These are phyloP conservation scores for Boletus pseudo-olivaceus DNA, from an alignment of 768 basidiomycete genomes.

Conservation along the genomic window DNA sequence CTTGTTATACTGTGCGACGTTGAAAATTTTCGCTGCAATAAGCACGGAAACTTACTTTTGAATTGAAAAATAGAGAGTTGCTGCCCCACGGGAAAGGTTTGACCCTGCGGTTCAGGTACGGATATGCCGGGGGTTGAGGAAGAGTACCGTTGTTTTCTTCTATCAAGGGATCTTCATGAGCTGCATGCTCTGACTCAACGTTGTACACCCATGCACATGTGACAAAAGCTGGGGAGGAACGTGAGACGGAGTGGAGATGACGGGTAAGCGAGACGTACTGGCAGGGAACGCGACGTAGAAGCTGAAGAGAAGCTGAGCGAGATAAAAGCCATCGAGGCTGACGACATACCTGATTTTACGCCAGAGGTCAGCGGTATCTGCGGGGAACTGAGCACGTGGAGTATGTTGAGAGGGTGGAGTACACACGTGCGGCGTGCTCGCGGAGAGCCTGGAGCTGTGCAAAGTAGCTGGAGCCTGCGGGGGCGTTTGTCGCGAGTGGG, in stretches of 20 bases:
- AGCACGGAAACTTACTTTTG: slow-evolving; percentile 46
- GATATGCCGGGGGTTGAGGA: slow-evolving; percentile 67
- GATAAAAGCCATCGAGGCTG: neutral
- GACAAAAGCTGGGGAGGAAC: slow-evolving; percentile 16
- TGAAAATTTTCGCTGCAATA: neutral
- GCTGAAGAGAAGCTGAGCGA: slow-evolving; percentile 36
- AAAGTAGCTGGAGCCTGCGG: slow-evolving; percentile 42
- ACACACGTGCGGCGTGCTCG: slow-evolving; percentile 63
- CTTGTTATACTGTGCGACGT: slow-evolving; percentile 53
- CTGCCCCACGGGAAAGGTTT: slow-evolving; percentile 86
- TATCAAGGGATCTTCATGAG: slow-evolving; percentile 67
- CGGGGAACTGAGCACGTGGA: slow-evolving; percentile 9
- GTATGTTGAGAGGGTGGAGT: slow-evolving; percentile 6
- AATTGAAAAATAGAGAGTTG: slow-evolving; percentile 82
- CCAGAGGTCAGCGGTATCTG: slow-evolving; percentile 80
- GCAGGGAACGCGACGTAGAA: slow-evolving; percentile 73
- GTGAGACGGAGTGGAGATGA: slow-evolving; percentile 10
- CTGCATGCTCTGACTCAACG: slow-evolving; percentile 60
- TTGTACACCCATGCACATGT: slow-evolving; percentile 46
- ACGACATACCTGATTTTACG: slow-evolving; percentile 75
- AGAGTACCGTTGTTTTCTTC: slow-evolving; percentile 70
- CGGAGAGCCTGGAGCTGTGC: slow-evolving; percentile 53
- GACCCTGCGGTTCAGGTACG: slow-evolving; percentile 70
- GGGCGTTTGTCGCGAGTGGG: slow-evolving; percentile 39
- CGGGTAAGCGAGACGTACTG: slow-evolving; percentile 47